These are phyloP conservation scores for Scleroderma citrinum DNA, from an alignment of 768 basidiomycete genomes.

Conservation along the genomic window DNA sequence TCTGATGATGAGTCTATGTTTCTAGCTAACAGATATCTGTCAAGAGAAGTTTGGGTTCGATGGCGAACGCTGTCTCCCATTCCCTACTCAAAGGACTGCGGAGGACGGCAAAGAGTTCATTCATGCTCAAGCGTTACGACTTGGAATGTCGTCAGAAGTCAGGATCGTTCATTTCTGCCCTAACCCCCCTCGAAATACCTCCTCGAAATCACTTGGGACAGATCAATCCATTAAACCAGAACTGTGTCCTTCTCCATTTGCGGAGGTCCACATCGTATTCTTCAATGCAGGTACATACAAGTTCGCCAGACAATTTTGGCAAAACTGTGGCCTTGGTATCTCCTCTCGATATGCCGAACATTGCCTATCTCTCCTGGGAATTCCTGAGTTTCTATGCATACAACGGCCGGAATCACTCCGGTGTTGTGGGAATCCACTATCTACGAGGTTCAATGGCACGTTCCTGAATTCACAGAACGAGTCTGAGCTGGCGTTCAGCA, in stretches of 20 bases:
- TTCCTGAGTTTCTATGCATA: slow-evolving; percentile 3
- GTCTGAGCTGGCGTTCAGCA: slow-evolving; percentile 75
- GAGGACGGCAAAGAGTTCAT: slow-evolving; percentile 74
- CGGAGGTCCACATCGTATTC: slow-evolving; percentile 81
- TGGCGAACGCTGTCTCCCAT: slow-evolving; percentile 74
- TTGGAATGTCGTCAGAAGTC: slow-evolving; percentile 39
- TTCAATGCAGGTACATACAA: slow-evolving; percentile 56
- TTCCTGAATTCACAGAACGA: slow-evolving; percentile 83
- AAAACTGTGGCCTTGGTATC: slow-evolving; percentile 87
- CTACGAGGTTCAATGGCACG: slow-evolving; percentile 50
- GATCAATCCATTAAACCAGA: slow-evolving; percentile 7
- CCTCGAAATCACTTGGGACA: slow-evolving; percentile 1
- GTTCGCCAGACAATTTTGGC: slow-evolving; percentile 91
- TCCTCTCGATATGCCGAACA: slow-evolving; percentile 83
- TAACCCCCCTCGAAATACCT: slow-evolving; percentile 46
- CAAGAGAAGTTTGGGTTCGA: slow-evolving; percentile 68
- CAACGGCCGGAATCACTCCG: slow-evolving; percentile 2
- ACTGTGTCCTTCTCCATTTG: slow-evolving; percentile 18
- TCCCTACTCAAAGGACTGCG: slow-evolving; percentile 67
- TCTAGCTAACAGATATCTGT: slow-evolving; percentile 72
- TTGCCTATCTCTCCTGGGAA: slow-evolving; percentile 62
- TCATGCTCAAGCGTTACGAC: slow-evolving; percentile 39
- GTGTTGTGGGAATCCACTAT: slow-evolving; percentile 3
- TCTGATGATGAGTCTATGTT: not conserved
- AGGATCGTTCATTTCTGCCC: slow-evolving; percentile 68